phyloP scores from a whole-genome alignment of 768 basidiomycete genomes.

The Mycena vulgaris region DNA sequence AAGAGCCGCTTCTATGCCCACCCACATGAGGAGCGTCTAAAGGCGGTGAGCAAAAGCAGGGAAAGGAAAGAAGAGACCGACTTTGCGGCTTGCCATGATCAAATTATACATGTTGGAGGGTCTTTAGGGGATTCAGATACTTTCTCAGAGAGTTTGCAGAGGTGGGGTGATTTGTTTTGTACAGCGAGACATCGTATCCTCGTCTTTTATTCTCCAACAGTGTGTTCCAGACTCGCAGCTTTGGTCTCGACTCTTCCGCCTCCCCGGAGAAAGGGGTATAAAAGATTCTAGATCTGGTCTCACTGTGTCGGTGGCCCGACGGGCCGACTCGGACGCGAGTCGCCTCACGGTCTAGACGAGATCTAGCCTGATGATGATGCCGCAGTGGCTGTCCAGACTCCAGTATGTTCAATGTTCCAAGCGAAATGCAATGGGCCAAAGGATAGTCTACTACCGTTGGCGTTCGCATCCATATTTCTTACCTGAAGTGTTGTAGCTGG shows the following conservation, averaged over 20 bases:
- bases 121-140: background rate
- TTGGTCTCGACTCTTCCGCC: slow-evolving; percentile 8
- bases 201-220: slow-evolving; percentile 9
- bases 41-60: background rate
- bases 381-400: slow-evolving; percentile 3
- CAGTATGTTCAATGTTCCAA: no score
- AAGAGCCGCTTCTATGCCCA: background rate
- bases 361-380: slow-evolving; percentile 5
- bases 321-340: no score
- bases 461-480: no score
- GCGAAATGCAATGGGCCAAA: no score
- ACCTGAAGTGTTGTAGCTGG: no score
- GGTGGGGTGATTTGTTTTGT: background rate
- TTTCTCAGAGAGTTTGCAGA: background rate
- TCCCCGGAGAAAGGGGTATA: no score
- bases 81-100: slow-evolving; percentile 14
- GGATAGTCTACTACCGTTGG: no score
- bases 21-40: slow-evolving; percentile 25
- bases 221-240: slow-evolving; percentile 15
- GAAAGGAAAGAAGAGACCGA: background rate
- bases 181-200: background rate
- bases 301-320: background rate
- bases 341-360: slow-evolving; percentile 22
- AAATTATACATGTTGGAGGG: slow-evolving; percentile 23
- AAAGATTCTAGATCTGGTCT: no score